Base-by-base conservation (phyloP, 148 eudicot genomes). In the Pharnaceum exiguum region DNA sequence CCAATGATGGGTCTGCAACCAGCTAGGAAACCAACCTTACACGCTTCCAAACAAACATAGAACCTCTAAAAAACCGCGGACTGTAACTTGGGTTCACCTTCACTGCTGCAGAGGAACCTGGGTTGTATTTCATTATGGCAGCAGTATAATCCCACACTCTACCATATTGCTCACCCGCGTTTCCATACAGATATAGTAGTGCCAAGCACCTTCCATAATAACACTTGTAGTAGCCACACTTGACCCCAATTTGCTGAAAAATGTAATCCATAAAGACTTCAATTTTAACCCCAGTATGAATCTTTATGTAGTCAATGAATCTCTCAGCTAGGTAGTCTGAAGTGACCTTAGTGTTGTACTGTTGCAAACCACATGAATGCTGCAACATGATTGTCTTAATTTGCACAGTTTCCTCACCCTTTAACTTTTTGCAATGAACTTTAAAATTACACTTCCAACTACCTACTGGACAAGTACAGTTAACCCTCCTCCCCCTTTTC, bases 1-100 rank as follows among this genome's bases (percentile, higher is more conserved):
- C 69, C 69, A 12, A 55, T 10, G 0, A 46, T n/a, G 5, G 35
- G 69, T 36, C 36, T 65, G 22, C 56, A 66, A n/a, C 63, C 55
- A 1, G n/a, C n/a, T 0, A 47, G 19, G 7, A 69, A 54, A 0
- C 63, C 67, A 2, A 22, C 16, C 24, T 69, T 62, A 3, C 48
- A 48, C 19, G 62, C 57, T 13, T 53, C 5, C 5, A 35, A 10
- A n/a, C 57, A 47, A 0, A 69, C 18, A 7, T 53, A 62, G 2
- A 54, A 25, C n/a, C 57, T 69, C 7, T 55, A 19, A 31, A 69
- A 48, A 0, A 56, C n/a, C 2, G 55, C 1, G 25, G 28, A 0
- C 27, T 38, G 10, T 46, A 40, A 21, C 18, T 23, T 10, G 18
- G 8, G 7, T 10, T 25, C 4, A 25, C 1, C 3, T 21, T 0